Conservation (phyloP, 495 filamentous ascomycete species). For the Neurospora sp. region DNA sequence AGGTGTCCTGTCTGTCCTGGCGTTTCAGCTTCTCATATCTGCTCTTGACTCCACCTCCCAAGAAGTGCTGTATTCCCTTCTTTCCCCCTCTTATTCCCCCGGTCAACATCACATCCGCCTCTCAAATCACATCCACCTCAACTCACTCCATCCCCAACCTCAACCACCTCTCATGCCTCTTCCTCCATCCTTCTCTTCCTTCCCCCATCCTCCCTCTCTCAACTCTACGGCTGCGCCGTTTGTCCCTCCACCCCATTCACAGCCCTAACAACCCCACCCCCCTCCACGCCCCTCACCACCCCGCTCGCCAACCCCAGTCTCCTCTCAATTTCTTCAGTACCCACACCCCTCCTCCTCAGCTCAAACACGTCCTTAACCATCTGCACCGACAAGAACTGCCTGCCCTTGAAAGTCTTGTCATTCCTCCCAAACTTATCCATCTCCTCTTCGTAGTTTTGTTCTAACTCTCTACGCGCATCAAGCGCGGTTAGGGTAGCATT, state of each 20-base stretch:
- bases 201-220: background rate
- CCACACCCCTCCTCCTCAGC: slow-evolving; percentile 21
- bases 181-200: background rate
- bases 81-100: background rate
- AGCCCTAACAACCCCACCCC: slow-evolving; percentile 24
- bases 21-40: background rate
- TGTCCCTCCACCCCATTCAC: slow-evolving; percentile 11
- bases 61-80: background rate
- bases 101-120: background rate
- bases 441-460: slow-evolving; percentile 28
- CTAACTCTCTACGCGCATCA: slow-evolving; percentile 12
- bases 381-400: slow-evolving; percentile 30
- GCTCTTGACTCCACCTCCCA: background rate
- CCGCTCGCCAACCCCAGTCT: slow-evolving; percentile 28
- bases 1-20: background rate
- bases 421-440: slow-evolving; percentile 19
- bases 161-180: background rate
- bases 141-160: background rate
- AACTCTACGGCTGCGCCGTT: background rate
- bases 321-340: slow-evolving; percentile 25
- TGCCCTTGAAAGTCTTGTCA: slow-evolving; percentile 15
- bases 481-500: slow-evolving; percentile 34
- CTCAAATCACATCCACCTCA: background rate
- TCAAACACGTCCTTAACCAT: slow-evolving; percentile 28
- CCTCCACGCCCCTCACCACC: slow-evolving; percentile 14